Evolutionary conservation across 352 stramenopile species (phyloP), one percentile per base, ranked within the genome.

Genomic region (Phytophthora constricta): DNA sequence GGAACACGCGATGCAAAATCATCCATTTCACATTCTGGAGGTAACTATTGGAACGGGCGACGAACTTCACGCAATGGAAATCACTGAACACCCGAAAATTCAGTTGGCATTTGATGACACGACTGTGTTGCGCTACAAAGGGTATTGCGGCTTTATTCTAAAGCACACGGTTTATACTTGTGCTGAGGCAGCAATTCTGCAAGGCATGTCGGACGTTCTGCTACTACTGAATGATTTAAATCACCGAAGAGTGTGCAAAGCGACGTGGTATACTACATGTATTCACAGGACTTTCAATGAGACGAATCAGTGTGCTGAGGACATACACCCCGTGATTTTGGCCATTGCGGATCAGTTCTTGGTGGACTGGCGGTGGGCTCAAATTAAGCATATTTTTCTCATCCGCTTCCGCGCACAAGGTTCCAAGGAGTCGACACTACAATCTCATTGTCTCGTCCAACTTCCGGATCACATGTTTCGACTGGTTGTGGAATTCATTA

Each of bases 371-470:
- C 43, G 56, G 16, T 63, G 56, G 43, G 31, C 20, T 4, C 19
- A 49, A 39, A n/a, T 63, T 2, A 49, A 63, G 42, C n/a, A 17
- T n/a, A 13, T 63, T 4, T 39, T 63, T 45, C 56, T 56, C 11
- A 8, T 63, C 19, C 43, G 43, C 16, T 39, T 47, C 28, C 57
- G 33, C 7, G 31, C 45, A 14, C 45, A 23, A 7, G n/a, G 41
- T 56, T 10, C 31, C 20, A 19, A 16, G n/a, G n/a, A n/a, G n/a
- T n/a, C n/a, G n/a, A n/a, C n/a, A n/a, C n/a, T n/a, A n/a, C n/a
- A n/a, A n/a, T n/a, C 43, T 22, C 31, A 57, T 16, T 25, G 26
- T 7, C 25, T 57, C 9, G 57, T 49, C 3, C 45, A 22, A 8
- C 31, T 64, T 10, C 57, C 45, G 20, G 57, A 57, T 34, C 28